Conservation (phyloP, 2,329 filamentous ascomycete genomes). For the Aspergillus oerlinghausenensis region DNA sequence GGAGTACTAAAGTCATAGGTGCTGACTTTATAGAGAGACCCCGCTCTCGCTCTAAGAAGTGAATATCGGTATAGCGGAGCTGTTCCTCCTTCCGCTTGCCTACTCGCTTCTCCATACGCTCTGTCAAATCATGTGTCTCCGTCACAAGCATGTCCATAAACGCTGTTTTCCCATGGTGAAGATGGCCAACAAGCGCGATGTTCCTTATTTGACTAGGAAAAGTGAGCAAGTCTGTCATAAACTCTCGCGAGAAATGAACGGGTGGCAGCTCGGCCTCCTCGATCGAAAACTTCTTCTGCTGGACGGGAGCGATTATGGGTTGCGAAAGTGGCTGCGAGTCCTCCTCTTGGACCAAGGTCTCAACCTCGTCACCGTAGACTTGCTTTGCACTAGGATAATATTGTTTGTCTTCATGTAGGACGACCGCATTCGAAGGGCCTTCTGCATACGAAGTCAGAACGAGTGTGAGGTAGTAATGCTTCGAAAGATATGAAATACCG, state of each 20-base stretch:
- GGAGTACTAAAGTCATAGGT: slow-evolving; percentile 89
- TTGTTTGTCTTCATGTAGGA: slow-evolving; percentile 98
- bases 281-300: slow-evolving; percentile 93
- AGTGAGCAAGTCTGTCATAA: slow-evolving; percentile 95
- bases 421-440: slow-evolving; percentile 90
- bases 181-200: slow-evolving; percentile 81
- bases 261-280: slow-evolving; percentile 87
- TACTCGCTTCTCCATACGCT: slow-evolving; percentile 72
- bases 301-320: slow-evolving; percentile 88
- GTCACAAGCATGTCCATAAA: slow-evolving; percentile 98
- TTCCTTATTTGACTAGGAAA: slow-evolving; percentile 94
- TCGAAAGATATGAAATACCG: slow-evolving; percentile 46
- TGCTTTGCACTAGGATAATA: slow-evolving; percentile 98
- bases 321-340: slow-evolving; percentile 89
- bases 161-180: slow-evolving; percentile 96
- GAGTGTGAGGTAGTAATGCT: background rate
- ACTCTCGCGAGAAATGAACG: slow-evolving; percentile 80
- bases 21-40: slow-evolving; percentile 88
- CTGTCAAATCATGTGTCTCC: slow-evolving; percentile 84
- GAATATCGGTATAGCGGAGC: slow-evolving; percentile 89
- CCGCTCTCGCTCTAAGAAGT: slow-evolving; percentile 80
- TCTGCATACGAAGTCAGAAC: slow-evolving; percentile 53
- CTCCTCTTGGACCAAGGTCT: slow-evolving; percentile 94
- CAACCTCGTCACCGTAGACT: slow-evolving; percentile 89
- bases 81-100: slow-evolving; percentile 83